Conservation (phyloP, 129 eudicot species). For the Helichrysum umbraculigerum region DNA sequence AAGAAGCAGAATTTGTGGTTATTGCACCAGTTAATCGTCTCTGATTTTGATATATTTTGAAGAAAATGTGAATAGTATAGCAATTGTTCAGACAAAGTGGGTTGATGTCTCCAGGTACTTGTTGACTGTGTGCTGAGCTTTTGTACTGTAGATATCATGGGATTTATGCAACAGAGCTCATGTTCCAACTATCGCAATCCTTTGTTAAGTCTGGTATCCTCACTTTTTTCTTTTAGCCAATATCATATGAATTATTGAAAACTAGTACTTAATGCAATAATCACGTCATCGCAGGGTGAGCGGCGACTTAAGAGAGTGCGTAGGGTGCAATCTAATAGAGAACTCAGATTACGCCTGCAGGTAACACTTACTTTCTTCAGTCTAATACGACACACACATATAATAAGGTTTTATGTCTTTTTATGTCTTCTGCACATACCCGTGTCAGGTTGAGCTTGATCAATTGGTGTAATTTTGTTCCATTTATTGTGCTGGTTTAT, state of each 20-base stretch:
- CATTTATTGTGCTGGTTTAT: conserved; percentile 22
- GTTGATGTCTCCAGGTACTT: conserved; percentile 13
- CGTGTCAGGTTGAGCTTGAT: too few relatives aligned
- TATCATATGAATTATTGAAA: not conserved
- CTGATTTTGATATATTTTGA: not conserved
- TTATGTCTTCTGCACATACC: too few relatives aligned
- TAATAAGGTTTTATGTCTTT: too few relatives aligned
- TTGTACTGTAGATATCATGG: not conserved
- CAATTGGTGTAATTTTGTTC: not conserved
- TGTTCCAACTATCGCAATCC: not conserved
- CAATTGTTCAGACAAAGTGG: not conserved
- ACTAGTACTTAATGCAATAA: not conserved
- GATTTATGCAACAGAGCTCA: not conserved
- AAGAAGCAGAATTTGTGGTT: not conserved
- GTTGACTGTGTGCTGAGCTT: conserved; percentile 1
- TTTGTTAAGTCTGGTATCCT: not conserved
- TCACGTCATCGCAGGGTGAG: too few relatives aligned
- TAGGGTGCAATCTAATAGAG: too few relatives aligned
- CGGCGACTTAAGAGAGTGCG: too few relatives aligned
- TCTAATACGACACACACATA: too few relatives aligned
- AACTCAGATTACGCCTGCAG: too few relatives aligned
- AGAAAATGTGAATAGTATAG: not conserved
- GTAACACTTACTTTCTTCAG: too few relatives aligned
- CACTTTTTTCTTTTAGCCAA: not conserved
- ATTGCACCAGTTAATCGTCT: too few relatives aligned